phyloP scores from a whole-genome alignment of 257 asterid species.

The Petunia secreta region DNA sequence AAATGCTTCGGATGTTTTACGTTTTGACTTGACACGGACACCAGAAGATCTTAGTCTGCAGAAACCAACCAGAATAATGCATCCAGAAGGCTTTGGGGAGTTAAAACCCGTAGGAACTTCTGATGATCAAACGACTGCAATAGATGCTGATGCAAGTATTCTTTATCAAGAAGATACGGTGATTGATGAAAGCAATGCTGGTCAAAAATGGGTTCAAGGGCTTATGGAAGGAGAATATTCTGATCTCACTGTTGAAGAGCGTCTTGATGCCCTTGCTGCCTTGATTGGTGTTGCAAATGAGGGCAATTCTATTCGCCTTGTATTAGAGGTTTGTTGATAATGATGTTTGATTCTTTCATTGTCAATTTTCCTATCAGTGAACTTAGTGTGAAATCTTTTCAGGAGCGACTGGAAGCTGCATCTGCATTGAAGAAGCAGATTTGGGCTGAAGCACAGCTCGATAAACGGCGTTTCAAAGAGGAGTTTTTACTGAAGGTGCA shows the following conservation, averaged over 20 bases:
- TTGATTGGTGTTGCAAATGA: constrained; percentile 78
- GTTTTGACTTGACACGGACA: constrained; percentile 39
- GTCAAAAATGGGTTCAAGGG: constrained; percentile 86
- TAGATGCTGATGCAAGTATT: constrained; percentile 29
- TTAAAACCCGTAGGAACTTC: constrained; percentile 39
- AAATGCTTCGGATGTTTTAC: constrained; percentile 32
- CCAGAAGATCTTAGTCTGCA: constrained; percentile 32
- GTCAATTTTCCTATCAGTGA: constrained; percentile 30
- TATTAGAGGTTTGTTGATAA: constrained; percentile 64
- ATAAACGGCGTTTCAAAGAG: constrained; percentile 86
- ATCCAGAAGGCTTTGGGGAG: constrained; percentile 38
- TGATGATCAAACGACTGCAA: constrained; percentile 33
- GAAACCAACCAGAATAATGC: constrained; percentile 33
- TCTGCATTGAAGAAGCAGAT: constrained; percentile 91
- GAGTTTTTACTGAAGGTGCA: constrained; percentile 55
- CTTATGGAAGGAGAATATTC: constrained; percentile 85
- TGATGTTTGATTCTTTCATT: constrained; percentile 22
- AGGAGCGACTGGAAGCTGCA: constrained; percentile 98
- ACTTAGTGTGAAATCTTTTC: constrained; percentile 37
- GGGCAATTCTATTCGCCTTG: constrained; percentile 74
- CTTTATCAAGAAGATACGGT: constrained; percentile 43
- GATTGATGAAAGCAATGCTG: constrained; percentile 54
- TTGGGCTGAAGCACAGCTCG: constrained; percentile 95
- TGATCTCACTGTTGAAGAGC: constrained; percentile 78
- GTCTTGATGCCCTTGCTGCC: constrained; percentile 78